Percentiles rank a stretch among this genome's conserved stretches.
Conservation (phyloP, 306 rosid species). For the Canavalia gladiata region DNA sequence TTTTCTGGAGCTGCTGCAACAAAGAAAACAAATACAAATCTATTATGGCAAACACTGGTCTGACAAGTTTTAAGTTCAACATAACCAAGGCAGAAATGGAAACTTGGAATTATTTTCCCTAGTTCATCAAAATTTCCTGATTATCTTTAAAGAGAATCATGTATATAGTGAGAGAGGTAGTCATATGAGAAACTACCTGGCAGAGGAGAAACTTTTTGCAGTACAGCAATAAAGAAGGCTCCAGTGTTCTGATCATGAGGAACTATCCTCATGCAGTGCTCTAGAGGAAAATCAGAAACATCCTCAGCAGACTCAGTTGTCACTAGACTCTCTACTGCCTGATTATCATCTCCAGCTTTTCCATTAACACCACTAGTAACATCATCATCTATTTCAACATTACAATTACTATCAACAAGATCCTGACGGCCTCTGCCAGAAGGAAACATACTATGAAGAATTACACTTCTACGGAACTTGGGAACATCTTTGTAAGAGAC, state of each 20-base stretch:
- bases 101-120: slow-evolving; percentile 2
- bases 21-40: slow-evolving; percentile 37
- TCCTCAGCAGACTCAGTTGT: slow-evolving; percentile 60
- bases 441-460: slow-evolving; percentile 88
- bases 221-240: slow-evolving; percentile 95
- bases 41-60: slow-evolving; percentile 33
- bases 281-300: slow-evolving; percentile 78
- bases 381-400: slow-evolving; percentile 54
- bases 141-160: not conserved
- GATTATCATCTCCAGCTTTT: slow-evolving; percentile 57
- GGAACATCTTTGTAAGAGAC: slow-evolving; percentile 75
- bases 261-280: slow-evolving; percentile 86
- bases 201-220: slow-evolving; percentile 78
- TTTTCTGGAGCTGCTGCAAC: slow-evolving; percentile 63
- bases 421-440: slow-evolving; percentile 69
- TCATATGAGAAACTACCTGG: slow-evolving; percentile 68
- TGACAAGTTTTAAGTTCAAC: slow-evolving; percentile 2
- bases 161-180: not conserved
- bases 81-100: slow-evolving; percentile 7
- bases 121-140: slow-evolving; percentile 1
- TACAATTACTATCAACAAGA: slow-evolving; percentile 42
- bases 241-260: slow-evolving; percentile 99
- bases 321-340: slow-evolving; percentile 51
- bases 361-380: slow-evolving; percentile 52
- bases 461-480: slow-evolving; percentile 66